Evolutionary conservation across 306 rosid genomes (phyloP), one percentile per base, ranked within the genome.

Genomic region (Myrica gale): DNA sequence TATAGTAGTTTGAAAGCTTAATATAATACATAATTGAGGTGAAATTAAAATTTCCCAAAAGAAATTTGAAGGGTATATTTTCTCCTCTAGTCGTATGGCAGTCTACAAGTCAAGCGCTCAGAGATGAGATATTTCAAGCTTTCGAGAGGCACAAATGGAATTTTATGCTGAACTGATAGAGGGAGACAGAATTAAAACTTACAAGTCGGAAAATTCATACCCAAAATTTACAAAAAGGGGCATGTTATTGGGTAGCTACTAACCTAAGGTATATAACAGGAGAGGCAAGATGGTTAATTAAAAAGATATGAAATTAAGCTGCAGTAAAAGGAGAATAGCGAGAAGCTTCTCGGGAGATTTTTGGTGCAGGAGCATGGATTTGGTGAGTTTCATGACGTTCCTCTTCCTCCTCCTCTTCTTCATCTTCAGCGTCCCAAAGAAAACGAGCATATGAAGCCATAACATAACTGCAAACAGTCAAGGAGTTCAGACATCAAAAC

Each of bases 381-480:
- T 76, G 72, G 47, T 80, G 85, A 17, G 76, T 63, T 72, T 80
- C 74, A 67, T 62, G 81, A 71, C 48, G 47, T 12, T 42, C 15
- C 42, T 62, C 82, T 68, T 75, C 76, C 15, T 74, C 79, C 68
- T 85, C 92, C 73, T 86, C 89, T 4, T 83, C 89, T 5, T 83
- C 88, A 37, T 82, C 94, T 65, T 90, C 87, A 41, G 80, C 74
- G 73, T 94, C 97, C 97, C 96, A 94, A 23, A 91, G 96, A 79
- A 92, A 92, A 0, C 81, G 80, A 47, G 96, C 97, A 86, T 90
- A 87, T 43, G 97, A 88, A 75, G 94, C 98, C 7, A 87, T 19
- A 12, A 88, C 89, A 86, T 84, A 88, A 75, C 98, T 91, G 92
- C 84, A 78, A 44, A 81, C 4, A 6, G 54, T 61, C 16, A 54